These are phyloP conservation scores for Euphorbia corollata DNA, from an alignment of 441 rosid genomes.

Conservation along the genomic window DNA sequence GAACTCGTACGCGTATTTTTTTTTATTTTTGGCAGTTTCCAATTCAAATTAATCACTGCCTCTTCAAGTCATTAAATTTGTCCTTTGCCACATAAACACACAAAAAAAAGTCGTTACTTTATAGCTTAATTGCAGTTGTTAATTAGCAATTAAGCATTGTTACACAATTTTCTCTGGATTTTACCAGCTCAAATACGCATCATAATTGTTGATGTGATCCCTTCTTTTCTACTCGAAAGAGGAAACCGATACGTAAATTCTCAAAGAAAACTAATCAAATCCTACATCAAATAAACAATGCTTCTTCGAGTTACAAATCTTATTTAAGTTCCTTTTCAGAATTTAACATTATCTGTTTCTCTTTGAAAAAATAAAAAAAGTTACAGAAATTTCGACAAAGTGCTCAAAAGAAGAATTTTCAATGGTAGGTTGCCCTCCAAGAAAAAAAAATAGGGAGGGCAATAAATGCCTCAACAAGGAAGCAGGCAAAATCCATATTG, in stretches of 20 bases:
- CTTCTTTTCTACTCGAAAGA: too few relatives aligned
- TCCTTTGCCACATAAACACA: background rate
- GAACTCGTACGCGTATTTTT: background rate
- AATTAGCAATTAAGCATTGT: background rate
- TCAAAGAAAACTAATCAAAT: too few relatives aligned
- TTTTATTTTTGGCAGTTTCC: background rate
- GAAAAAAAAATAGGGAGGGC: background rate
- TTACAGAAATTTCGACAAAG: too few relatives aligned
- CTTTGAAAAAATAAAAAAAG: too few relatives aligned
- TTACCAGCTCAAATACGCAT: too few relatives aligned
- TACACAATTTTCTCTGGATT: background rate
- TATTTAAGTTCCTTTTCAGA: too few relatives aligned
- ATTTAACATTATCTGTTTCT: too few relatives aligned
- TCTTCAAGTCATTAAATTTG: background rate
- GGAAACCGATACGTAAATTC: too few relatives aligned
- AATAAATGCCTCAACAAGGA: background rate
- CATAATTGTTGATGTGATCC: too few relatives aligned
- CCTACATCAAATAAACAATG: too few relatives aligned
- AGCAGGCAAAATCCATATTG: background rate
- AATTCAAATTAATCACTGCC: background rate
- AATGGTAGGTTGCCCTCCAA: background rate
- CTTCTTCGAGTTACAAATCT: too few relatives aligned
- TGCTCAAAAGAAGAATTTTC: conserved; percentile 9
- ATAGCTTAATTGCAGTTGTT: background rate
- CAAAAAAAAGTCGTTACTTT: background rate